These are phyloP conservation scores for Porcisia hertigi DNA, from an alignment of 208 protist species.

Conservation along the genomic window DNA sequence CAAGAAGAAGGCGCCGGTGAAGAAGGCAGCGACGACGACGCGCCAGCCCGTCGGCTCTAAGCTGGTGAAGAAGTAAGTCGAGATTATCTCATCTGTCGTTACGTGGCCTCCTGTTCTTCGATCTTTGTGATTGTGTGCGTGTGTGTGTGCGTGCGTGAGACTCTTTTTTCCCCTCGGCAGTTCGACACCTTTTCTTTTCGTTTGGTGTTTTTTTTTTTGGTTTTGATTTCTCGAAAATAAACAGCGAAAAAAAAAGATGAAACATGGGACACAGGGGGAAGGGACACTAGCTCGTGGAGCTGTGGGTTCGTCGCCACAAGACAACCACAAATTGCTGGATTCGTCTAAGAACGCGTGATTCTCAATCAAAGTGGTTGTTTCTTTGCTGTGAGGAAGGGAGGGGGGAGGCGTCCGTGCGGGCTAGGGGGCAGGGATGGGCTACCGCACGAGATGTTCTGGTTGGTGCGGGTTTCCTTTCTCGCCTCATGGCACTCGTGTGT, in stretches of 20 bases:
- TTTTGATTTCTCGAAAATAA: background rate
- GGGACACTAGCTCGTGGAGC: background rate
- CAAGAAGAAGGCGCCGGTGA: slow-evolving; percentile 54
- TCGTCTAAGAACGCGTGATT: background rate
- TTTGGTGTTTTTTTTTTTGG: background rate
- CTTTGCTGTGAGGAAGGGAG: background rate
- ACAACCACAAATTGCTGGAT: background rate
- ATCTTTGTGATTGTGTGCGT: too few species aligned
- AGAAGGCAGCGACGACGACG: slow-evolving; percentile 26
- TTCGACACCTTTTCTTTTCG: background rate
- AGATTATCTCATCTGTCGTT: background rate
- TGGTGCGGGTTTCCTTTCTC: background rate
- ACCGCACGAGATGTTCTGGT: background rate
- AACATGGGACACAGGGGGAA: background rate
- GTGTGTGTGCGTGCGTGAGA: background rate
- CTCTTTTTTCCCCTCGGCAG: background rate
- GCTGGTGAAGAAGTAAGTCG: slow-evolving; percentile 67
- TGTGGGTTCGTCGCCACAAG: background rate
- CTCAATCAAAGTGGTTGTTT: background rate
- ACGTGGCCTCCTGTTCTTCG: background rate
- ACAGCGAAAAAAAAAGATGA: too few species aligned
- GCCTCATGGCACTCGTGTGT: background rate
- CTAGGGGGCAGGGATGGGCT: background rate
- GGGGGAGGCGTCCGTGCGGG: background rate
- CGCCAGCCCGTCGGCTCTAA: slow-evolving; percentile 71